Conservation (phyloP, 2,329 filamentous ascomycete species). For the Alternaria infectoria region DNA sequence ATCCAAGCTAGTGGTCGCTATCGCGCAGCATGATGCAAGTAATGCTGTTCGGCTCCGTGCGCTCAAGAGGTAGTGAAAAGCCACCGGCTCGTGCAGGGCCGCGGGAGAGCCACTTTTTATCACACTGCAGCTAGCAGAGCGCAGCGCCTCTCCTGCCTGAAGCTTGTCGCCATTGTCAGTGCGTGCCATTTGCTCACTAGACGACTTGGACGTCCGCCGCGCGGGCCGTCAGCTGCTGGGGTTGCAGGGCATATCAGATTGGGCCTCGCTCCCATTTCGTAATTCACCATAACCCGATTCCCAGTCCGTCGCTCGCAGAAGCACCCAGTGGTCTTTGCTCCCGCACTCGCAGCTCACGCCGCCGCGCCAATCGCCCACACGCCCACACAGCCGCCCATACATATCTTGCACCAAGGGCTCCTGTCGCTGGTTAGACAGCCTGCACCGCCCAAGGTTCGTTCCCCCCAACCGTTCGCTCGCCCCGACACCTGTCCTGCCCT, state of each 20-base stretch:
- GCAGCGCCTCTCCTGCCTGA: conserved; percentile 1
- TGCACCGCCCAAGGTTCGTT: conserved; percentile 6
- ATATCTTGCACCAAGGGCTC: conserved; percentile 6
- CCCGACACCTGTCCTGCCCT: conserved; percentile 12
- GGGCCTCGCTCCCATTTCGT: conserved; percentile 19
- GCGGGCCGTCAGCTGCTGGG: conserved; percentile 30
- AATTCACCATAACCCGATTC: conserved; percentile 12
- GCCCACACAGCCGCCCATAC: background rate
- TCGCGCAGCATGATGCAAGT: conserved; percentile 32
- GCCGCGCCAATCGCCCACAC: conserved; percentile 3
- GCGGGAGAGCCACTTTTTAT: conserved; percentile 15
- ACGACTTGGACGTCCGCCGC: conserved; percentile 20
- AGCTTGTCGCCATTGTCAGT: conserved; percentile 19
- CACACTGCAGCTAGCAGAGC: conserved; percentile 12
- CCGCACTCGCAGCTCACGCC: conserved; percentile 4
- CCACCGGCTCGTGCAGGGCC: conserved; percentile 18
- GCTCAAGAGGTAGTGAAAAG: conserved; percentile 14
- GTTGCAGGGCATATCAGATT: conserved; percentile 20
- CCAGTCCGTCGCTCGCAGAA: background rate
- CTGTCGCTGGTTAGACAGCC: conserved; percentile 15
- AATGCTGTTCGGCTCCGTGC: conserved; percentile 22
- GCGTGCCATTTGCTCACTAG: conserved; percentile 26
- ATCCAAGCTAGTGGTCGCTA: conserved; percentile 30
- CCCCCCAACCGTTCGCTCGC: conserved; percentile 9
- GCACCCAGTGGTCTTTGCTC: conserved; percentile 9